These are phyloP conservation scores for Yamadazyma philogaea DNA, from an alignment of 805 yeast species.

Conservation along the genomic window DNA sequence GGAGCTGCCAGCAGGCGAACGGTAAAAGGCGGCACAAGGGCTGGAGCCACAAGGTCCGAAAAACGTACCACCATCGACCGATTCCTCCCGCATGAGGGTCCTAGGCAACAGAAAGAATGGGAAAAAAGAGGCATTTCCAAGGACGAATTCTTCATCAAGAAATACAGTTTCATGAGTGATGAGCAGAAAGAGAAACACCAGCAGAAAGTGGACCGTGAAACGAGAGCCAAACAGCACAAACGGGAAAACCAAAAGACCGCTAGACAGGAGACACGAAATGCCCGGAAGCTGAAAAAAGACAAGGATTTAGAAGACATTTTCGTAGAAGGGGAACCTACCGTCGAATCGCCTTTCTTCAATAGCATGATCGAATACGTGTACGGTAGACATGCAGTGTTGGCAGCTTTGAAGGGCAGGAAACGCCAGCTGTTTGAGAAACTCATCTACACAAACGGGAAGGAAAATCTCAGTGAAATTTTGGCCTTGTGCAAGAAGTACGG, in stretches of 20 bases:
- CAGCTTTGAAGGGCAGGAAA: constrained; percentile 59
- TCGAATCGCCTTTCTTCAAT: constrained; percentile 5
- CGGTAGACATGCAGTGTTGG: constrained; percentile 72
- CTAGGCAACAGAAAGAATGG: constrained; percentile 28
- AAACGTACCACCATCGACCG: constrained; percentile 21
- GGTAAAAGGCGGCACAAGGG: background rate
- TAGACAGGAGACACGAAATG: constrained; percentile 1
- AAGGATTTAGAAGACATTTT: background rate
- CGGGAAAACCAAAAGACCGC: background rate
- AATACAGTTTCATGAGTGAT: constrained; percentile 24
- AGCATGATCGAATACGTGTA: constrained; percentile 59
- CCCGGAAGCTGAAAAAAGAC: background rate
- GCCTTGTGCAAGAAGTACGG: constrained; percentile 44
- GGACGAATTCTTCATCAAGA: constrained; percentile 37
- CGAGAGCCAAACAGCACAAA: constrained; percentile 8
- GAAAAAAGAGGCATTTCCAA: constrained; percentile 33
- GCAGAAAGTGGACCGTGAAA: constrained; percentile 10
- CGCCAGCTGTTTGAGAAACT: constrained; percentile 54
- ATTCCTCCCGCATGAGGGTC: constrained; percentile 20
- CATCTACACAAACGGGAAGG: constrained; percentile 42
- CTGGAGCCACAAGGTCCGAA: background rate
- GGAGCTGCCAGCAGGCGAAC: background rate
- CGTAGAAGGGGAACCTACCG: background rate
- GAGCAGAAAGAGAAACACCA: constrained; percentile 8
- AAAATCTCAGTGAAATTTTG: constrained; percentile 36